Conservation (phyloP, 176 grass and related monocot species). For the Aegilops bicornis region DNA sequence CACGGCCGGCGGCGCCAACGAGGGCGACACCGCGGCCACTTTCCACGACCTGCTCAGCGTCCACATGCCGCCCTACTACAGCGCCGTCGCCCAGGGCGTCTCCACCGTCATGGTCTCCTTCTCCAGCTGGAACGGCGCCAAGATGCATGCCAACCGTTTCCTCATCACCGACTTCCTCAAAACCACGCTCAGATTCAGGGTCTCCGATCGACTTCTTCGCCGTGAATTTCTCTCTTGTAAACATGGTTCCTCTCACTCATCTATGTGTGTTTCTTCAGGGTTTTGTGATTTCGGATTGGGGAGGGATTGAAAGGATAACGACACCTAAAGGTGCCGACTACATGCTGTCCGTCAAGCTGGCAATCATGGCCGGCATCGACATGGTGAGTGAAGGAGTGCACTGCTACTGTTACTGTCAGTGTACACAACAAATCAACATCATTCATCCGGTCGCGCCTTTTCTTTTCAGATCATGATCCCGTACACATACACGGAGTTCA, state of each 20-base stretch:
- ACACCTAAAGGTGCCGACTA: slow-evolving; percentile 50
- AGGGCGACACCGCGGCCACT: slow-evolving; percentile 50
- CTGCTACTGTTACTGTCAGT: neutral
- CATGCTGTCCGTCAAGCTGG: slow-evolving; percentile 50
- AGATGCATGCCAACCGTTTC: slow-evolving; percentile 76
- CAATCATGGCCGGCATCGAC: slow-evolving; percentile 64
- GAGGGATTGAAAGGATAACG: slow-evolving; percentile 75
- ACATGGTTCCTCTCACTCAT: too few relatives aligned
- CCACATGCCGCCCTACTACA: slow-evolving; percentile 79
- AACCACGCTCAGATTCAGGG: slow-evolving; percentile 57
- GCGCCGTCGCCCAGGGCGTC: slow-evolving; percentile 53
- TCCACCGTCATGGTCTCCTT: slow-evolving; percentile 80
- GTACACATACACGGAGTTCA: slow-evolving; percentile 35
- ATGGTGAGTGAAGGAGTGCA: slow-evolving; percentile 40
- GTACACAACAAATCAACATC: neutral
- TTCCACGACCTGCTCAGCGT: slow-evolving; percentile 40
- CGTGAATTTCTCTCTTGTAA: neutral
- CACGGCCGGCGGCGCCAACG: slow-evolving; percentile 53
- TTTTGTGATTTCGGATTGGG: slow-evolving; percentile 76
- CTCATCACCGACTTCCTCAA: slow-evolving; percentile 77
- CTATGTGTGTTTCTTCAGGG: slow-evolving; percentile 35
- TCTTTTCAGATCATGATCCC: slow-evolving; percentile 31
- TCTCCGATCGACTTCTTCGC: neutral
- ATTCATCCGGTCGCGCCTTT: neutral
- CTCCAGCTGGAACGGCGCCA: slow-evolving; percentile 75